phyloP scores from a whole-genome alignment of 768 basidiomycete species.

The Lanmaoa rubissima region DNA sequence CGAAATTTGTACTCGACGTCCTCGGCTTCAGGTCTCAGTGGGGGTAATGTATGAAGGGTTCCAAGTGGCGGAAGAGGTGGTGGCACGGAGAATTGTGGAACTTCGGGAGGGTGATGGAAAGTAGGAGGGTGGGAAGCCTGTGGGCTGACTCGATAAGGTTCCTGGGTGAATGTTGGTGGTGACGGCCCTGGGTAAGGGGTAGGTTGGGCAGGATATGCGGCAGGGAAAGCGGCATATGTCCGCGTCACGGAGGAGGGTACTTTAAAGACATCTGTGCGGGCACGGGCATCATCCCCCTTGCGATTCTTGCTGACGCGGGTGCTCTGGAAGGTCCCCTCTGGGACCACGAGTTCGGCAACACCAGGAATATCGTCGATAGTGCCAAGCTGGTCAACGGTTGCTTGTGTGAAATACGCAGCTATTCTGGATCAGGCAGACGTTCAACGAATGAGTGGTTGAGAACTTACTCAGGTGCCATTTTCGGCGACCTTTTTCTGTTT shows the following conservation, averaged over 20 bases:
- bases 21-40: conserved; percentile 24
- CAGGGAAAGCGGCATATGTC: conserved; percentile 43
- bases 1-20: conserved; percentile 33
- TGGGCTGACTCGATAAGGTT: conserved; percentile 21
- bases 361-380: conserved; percentile 66
- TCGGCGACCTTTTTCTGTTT: conserved; percentile 58
- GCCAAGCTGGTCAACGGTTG: conserved; percentile 66
- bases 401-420: conserved; percentile 85
- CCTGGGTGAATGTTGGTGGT: conserved; percentile 22
- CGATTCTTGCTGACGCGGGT: conserved; percentile 55
- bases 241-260: conserved; percentile 34
- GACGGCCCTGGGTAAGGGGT: conserved; percentile 24
- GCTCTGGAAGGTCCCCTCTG: conserved; percentile 66
- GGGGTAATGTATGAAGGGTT: conserved; percentile 25
- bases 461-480: conserved; percentile 84
- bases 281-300: conserved; percentile 41
- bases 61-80: conserved; percentile 25
- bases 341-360: conserved; percentile 60
- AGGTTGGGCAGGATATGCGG: conserved; percentile 30
- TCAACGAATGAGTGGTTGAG: neutral
- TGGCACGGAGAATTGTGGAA: conserved; percentile 29
- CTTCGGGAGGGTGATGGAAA: conserved; percentile 23
- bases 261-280: conserved; percentile 33
- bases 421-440: conserved; percentile 23
- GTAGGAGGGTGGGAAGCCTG: conserved; percentile 23